These are phyloP conservation scores for Fusarium vanettenii DNA, from an alignment of 2,329 filamentous ascomycete species.

Conservation along the genomic window DNA sequence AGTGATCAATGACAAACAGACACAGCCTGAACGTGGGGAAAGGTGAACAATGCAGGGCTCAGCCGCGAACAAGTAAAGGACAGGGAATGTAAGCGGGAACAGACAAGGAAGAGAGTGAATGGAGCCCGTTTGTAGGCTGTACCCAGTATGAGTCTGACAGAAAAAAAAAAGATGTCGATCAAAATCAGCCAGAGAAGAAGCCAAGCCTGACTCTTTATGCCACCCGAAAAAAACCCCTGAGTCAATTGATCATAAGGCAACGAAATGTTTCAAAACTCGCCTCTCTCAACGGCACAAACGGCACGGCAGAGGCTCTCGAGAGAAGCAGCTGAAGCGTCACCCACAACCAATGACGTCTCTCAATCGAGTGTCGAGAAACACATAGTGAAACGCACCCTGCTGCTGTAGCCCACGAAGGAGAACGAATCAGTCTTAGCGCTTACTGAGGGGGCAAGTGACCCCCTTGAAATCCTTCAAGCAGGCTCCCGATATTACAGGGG, in stretches of 20 bases:
- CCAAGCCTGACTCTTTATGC: background rate
- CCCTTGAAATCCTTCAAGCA: background rate
- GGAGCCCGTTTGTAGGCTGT: background rate
- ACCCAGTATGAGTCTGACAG: background rate
- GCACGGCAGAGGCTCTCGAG: background rate
- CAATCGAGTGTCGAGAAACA: background rate
- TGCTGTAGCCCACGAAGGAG: background rate
- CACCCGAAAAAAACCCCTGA: background rate
- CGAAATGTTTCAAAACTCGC: background rate
- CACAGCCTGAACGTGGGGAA: background rate
- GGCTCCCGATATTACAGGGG: background rate
- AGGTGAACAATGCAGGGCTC: background rate
- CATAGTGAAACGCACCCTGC: background rate
- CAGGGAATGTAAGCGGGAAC: background rate
- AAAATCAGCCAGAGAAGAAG: background rate
- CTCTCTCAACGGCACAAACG: background rate
- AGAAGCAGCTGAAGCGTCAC: background rate
- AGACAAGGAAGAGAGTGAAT: background rate
- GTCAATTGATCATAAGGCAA: background rate
- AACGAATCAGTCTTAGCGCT: background rate
- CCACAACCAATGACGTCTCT: background rate
- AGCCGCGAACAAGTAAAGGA: background rate
- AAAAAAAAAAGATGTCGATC: background rate
- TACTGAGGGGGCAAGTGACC: background rate
- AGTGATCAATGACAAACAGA: background rate